A percentile compares a stretch with the other conserved stretches of the same genome.
These are phyloP conservation scores for Parmelia sp. DNA, from an alignment of 495 filamentous ascomycete genomes.

Conservation along the genomic window DNA sequence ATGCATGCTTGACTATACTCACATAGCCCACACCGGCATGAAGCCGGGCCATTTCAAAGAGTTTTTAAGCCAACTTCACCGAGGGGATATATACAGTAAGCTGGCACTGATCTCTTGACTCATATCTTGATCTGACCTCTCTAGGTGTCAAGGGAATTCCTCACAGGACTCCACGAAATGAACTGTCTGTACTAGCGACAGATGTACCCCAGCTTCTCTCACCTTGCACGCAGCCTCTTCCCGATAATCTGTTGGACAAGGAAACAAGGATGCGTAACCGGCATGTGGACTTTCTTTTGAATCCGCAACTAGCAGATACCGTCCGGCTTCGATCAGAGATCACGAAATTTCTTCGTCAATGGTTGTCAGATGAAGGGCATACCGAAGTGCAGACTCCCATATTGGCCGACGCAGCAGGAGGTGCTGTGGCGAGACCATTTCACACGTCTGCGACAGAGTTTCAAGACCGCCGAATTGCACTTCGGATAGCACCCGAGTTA, in stretches of 20 bases:
- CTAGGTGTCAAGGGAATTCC: conserved; percentile 64
- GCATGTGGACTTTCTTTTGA: conserved; percentile 78
- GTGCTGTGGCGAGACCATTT: conserved; percentile 82
- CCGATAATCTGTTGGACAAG: conserved; percentile 54
- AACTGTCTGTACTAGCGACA: conserved; percentile 66
- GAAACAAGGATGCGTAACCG: conserved; percentile 60
- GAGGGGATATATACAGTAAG: conserved; percentile 76
- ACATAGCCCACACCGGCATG: conserved; percentile 40
- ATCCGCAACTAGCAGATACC: conserved; percentile 56
- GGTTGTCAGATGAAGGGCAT: conserved; percentile 63
- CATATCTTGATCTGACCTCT: conserved; percentile 20
- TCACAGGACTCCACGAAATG: conserved; percentile 63
- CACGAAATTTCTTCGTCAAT: conserved; percentile 64
- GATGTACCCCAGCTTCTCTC: conserved; percentile 63
- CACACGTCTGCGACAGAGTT: conserved; percentile 67
- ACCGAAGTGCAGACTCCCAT: conserved; percentile 88
- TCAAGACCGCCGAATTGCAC: conserved; percentile 56
- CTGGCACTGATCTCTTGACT: conserved; percentile 17
- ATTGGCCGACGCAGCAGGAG: conserved; percentile 65
- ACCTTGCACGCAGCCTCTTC: conserved; percentile 70
- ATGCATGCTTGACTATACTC: conserved; percentile 59
- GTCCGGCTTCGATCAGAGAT: conserved; percentile 69
- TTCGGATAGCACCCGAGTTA: conserved; percentile 87
- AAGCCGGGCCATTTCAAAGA: conserved; percentile 48
- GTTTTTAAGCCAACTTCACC: conserved; percentile 51